These are phyloP conservation scores for Aspergillus conjunctus DNA, from an alignment of 495 filamentous ascomycete species.

Conservation along the genomic window DNA sequence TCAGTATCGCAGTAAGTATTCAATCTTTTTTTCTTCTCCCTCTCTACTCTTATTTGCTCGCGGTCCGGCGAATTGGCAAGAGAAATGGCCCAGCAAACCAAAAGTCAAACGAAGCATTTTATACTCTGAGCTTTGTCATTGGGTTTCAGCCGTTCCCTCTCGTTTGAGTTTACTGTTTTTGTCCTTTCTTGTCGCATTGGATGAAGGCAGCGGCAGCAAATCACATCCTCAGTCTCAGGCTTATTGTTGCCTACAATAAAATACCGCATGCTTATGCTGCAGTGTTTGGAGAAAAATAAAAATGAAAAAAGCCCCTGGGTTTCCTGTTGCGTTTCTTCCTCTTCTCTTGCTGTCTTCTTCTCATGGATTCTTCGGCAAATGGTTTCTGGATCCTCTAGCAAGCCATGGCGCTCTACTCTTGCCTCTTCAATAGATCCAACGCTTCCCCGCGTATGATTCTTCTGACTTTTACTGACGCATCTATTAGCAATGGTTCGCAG, in stretches of 20 bases:
- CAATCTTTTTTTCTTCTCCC: slow-evolving; percentile 2
- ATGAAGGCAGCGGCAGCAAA: slow-evolving; percentile 11
- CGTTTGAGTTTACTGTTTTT: slow-evolving; percentile 13
- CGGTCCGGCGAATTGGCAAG: slow-evolving; percentile 5
- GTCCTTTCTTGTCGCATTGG: slow-evolving; percentile 6
- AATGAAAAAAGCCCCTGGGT: neutral
- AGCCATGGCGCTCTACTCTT: slow-evolving; percentile 13
- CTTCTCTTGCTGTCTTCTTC: neutral
- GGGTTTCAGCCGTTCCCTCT: slow-evolving; percentile 3
- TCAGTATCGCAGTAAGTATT: slow-evolving; percentile 51
- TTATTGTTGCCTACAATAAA: slow-evolving; percentile 10
- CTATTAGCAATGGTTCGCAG: slow-evolving; percentile 37
- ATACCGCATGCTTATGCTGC: neutral
- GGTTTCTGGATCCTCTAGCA: neutral
- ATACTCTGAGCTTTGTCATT: neutral
- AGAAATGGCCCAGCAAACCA: neutral
- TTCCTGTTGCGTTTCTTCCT: neutral
- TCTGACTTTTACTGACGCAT: slow-evolving; percentile 32
- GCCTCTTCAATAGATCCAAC: slow-evolving; percentile 4
- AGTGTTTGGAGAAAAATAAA: neutral
- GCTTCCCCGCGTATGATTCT: neutral
- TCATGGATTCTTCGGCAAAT: neutral
- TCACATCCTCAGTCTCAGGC: slow-evolving; percentile 7
- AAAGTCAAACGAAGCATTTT: neutral
- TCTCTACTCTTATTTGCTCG: neutral